Percentiles rank a stretch among this genome's conserved stretches.
Conservation (phyloP, 768 basidiomycete genomes). For the Guyanaporus albipodus region DNA sequence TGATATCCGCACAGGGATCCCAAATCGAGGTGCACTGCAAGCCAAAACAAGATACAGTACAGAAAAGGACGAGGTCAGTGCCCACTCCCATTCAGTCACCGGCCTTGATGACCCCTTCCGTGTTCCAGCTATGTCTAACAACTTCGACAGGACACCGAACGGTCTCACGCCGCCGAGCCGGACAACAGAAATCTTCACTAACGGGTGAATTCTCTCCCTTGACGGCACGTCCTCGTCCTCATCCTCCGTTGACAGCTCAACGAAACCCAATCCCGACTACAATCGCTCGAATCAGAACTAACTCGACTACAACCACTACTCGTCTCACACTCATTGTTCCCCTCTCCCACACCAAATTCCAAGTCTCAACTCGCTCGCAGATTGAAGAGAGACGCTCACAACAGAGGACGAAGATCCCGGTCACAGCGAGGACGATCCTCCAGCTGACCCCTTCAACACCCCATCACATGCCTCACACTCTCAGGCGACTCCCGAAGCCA, state of each 20-base stretch:
- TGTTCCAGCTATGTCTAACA: constrained; percentile 13
- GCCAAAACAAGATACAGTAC: constrained; percentile 37
- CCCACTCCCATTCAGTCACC: too few relatives aligned
- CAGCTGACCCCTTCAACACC: constrained; percentile 16
- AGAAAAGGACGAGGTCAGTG: constrained; percentile 48
- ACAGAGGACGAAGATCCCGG: constrained; percentile 27
- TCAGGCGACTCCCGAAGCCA: constrained; percentile 22
- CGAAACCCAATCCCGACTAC: constrained; percentile 52
- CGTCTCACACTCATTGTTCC: constrained; percentile 19
- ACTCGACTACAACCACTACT: constrained; percentile 58
- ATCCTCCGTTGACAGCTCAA: constrained; percentile 42
- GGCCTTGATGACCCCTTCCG: background rate
- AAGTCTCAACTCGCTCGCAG: constrained; percentile 21
- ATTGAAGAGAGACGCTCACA: constrained; percentile 23
- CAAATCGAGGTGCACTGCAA: constrained; percentile 48
- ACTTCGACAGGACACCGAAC: constrained; percentile 49
- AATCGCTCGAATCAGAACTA: constrained; percentile 60
- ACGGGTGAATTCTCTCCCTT: constrained; percentile 41
- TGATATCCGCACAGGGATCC: constrained; percentile 60
- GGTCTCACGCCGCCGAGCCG: constrained; percentile 47
- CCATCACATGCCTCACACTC: constrained; percentile 11
- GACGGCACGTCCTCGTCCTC: background rate
- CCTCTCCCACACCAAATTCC: constrained; percentile 22
- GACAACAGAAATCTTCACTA: constrained; percentile 61
- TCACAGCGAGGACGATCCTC: constrained; percentile 27